Evolutionary conservation across 257 asterid species (phyloP).

Genomic region (Anisodus acutangulus): DNA sequence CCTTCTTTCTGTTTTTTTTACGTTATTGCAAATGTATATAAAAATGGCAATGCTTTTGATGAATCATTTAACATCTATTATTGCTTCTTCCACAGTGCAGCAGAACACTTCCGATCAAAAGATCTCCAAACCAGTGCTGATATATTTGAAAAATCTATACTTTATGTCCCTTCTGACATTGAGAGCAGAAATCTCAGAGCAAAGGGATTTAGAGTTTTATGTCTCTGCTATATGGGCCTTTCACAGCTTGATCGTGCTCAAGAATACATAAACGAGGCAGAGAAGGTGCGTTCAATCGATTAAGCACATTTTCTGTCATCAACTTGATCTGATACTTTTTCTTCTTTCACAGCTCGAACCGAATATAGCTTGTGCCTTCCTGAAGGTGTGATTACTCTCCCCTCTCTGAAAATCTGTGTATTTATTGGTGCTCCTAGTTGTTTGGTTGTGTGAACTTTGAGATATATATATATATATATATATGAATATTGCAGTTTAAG

Average conservation of each 20-base stretch:
- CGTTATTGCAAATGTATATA: neutral
- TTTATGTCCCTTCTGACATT: slow-evolving; percentile 74
- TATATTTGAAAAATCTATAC: slow-evolving; percentile 87
- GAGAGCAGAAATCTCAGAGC: slow-evolving; percentile 82
- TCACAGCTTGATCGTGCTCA: slow-evolving; percentile 90
- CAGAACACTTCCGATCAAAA: slow-evolving; percentile 82
- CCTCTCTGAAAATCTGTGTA: slow-evolving; percentile 22
- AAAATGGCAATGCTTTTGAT: neutral
- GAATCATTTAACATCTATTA: neutral
- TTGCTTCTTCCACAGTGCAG: slow-evolving; percentile 61
- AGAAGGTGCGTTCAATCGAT: slow-evolving; percentile 58
- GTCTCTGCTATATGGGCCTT: slow-evolving; percentile 88
- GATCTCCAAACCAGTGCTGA: slow-evolving; percentile 79
- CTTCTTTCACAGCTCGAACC: slow-evolving; percentile 89
- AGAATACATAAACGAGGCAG: slow-evolving; percentile 96
- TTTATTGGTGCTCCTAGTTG: slow-evolving; percentile 1
- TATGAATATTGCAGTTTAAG: slow-evolving; percentile 71
- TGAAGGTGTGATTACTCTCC: slow-evolving; percentile 68
- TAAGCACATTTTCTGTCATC: slow-evolving; percentile 28
- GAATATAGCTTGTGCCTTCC: slow-evolving; percentile 79
- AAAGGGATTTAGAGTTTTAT: slow-evolving; percentile 85
- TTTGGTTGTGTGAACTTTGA: slow-evolving; percentile 15
- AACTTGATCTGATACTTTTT: slow-evolving; percentile 33
- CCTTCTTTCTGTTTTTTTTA: neutral
- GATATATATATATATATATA: neutral